Percentiles rank a stretch among this genome's conserved stretches.
Conservation (phyloP, 2,329 filamentous ascomycete species). For the Ceratocystis cacaofunesta region DNA sequence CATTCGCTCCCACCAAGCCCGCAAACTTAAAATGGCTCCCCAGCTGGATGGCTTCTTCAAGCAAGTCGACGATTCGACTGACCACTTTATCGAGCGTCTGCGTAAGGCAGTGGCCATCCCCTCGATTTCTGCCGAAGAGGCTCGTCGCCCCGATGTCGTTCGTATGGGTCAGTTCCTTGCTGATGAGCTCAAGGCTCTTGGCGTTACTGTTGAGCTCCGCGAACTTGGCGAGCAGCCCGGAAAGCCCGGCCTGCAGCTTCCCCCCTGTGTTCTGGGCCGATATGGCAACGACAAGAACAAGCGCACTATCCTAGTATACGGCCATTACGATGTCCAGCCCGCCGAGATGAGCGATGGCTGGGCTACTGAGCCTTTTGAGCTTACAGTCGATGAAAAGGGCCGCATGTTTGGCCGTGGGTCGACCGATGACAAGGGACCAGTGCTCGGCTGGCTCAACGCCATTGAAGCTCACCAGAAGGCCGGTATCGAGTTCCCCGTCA, state of each 20-base stretch:
- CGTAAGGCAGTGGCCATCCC: conserved; percentile 89
- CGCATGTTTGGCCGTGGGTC: conserved; percentile 93
- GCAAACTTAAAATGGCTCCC: conserved; percentile 58
- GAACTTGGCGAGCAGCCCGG: conserved; percentile 82
- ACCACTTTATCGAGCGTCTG: conserved; percentile 77
- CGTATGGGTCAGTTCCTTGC: conserved; percentile 92
- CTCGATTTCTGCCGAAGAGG: conserved; percentile 84
- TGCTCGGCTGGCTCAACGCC: conserved; percentile 92
- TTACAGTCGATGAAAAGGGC: conserved; percentile 75
- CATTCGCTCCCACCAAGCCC: conserved; percentile 43
- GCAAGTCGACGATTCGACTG: conserved; percentile 68
- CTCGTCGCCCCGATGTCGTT: conserved; percentile 78
- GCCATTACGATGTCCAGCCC: conserved; percentile 97
- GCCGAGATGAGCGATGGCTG: conserved; percentile 87
- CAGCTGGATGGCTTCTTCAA: conserved; percentile 86
- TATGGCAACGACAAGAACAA: conserved; percentile 89
- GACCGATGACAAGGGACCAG: conserved; percentile 95
- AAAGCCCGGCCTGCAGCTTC: conserved; percentile 78
- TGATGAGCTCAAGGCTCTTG: conserved; percentile 64
- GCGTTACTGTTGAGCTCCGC: conserved; percentile 75
- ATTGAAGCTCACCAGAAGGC: conserved; percentile 97
- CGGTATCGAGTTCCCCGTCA: conserved; percentile 87
- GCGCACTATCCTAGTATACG: conserved; percentile 90
- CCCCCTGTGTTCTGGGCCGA: conserved; percentile 79
- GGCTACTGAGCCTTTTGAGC: conserved; percentile 84